Evolutionary conservation across 2,329 filamentous ascomycete species (phyloP).

Genomic region (Alternaria conjuncta): DNA sequence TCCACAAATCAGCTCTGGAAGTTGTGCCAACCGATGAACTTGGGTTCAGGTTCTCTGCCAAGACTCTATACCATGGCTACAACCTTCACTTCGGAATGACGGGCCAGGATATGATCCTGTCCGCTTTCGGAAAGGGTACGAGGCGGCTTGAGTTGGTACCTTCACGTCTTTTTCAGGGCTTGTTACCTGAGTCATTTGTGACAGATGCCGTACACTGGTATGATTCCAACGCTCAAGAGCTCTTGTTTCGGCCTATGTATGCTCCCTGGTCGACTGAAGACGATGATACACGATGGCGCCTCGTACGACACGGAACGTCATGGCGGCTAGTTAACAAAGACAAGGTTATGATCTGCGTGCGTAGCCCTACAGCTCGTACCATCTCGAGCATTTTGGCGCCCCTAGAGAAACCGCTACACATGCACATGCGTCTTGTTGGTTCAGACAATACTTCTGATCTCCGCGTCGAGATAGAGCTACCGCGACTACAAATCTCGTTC

Average conservation of each 20-base stretch:
- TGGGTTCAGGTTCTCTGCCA: conserved; percentile 54
- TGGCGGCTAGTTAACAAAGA: conserved; percentile 23
- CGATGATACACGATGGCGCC: not conserved
- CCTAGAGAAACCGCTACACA: conserved; percentile 21
- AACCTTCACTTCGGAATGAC: conserved; percentile 49
- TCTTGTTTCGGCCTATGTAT: conserved; percentile 18
- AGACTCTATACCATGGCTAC: conserved; percentile 21
- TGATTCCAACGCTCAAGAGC: conserved; percentile 2
- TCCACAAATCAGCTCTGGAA: conserved; percentile 52
- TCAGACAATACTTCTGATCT: not conserved
- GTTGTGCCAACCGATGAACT: conserved; percentile 50
- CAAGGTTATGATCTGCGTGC: conserved; percentile 3
- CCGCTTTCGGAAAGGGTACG: conserved; percentile 9
- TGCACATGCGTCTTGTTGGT: conserved; percentile 19
- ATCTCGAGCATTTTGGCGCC: conserved; percentile 22
- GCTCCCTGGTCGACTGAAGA: conserved; percentile 9
- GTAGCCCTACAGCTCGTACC: conserved; percentile 7
- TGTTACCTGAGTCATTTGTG: conserved; percentile 43
- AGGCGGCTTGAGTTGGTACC: conserved; percentile 46
- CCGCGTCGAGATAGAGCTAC: conserved; percentile 21
- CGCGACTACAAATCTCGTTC: conserved; percentile 21
- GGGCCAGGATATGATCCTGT: conserved; percentile 28
- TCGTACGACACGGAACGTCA: not conserved
- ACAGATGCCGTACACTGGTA: conserved; percentile 27
- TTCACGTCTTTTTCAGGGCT: conserved; percentile 22